A percentile compares a stretch with the other conserved stretches of the same genome.
Evolutionary conservation across 805 yeast genomes (phyloP).

Genomic region (Danielia oregonensis): DNA sequence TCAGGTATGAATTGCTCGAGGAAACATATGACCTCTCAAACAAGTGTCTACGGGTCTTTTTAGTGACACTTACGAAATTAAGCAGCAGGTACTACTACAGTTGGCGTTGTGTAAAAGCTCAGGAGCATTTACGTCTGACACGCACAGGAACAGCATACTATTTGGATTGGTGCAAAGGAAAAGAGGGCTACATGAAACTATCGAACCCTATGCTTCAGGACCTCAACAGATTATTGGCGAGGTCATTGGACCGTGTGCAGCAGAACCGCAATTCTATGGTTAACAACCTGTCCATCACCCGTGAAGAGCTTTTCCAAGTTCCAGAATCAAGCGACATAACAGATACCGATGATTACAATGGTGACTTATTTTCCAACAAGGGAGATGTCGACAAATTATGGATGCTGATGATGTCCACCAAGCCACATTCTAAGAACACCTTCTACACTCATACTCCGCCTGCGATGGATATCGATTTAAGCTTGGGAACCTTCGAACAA

Average conservation of each 20-base stretch:
- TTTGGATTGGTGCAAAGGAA: slow-evolving; percentile 13
- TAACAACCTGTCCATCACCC: neutral
- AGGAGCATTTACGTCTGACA: slow-evolving; percentile 7
- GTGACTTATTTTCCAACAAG: neutral
- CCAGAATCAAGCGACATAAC: neutral
- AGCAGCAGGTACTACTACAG: slow-evolving; percentile 17
- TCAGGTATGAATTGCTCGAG: slow-evolving; percentile 10
- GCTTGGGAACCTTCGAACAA: slow-evolving; percentile 2
- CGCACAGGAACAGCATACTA: slow-evolving; percentile 15
- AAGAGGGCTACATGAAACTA: slow-evolving; percentile 12
- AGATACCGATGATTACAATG: neutral
- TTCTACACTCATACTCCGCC: slow-evolving; percentile 7
- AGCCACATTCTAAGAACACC: slow-evolving; percentile 11
- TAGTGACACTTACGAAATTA: slow-evolving; percentile 9
- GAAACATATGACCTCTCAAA: slow-evolving; percentile 12
- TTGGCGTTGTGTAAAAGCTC: slow-evolving; percentile 17
- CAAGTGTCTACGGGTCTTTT: slow-evolving; percentile 8
- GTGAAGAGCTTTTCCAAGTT: neutral
- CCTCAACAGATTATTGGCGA: slow-evolving; percentile 7
- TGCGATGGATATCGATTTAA: slow-evolving; percentile 3
- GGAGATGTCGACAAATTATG: slow-evolving; percentile 10
- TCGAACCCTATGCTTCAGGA: slow-evolving; percentile 13
- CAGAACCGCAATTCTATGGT: slow-evolving; percentile 1
- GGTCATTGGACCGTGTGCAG: slow-evolving; percentile 5
- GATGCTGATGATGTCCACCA: slow-evolving; percentile 13